phyloP scores from a whole-genome alignment of 2,329 filamentous ascomycete genomes.

The Chaetomium strumarium region DNA sequence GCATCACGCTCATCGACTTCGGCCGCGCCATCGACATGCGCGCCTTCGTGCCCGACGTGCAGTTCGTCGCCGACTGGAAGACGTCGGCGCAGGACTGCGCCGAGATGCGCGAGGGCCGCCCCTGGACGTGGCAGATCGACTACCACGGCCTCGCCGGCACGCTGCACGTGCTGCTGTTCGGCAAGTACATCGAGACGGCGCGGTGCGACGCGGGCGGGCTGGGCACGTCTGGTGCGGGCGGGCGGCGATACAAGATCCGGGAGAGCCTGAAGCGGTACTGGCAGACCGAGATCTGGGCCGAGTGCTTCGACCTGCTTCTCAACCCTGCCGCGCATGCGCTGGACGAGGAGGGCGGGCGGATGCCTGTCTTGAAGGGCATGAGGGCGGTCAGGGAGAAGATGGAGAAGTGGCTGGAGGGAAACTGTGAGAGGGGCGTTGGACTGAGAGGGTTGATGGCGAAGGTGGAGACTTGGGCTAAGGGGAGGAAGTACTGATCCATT shows the following conservation, averaged over 20 bases:
- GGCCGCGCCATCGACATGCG: conserved; percentile 92
- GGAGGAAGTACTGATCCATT: conserved; percentile 25
- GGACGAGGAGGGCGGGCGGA: conserved; percentile 55
- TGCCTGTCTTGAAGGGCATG: conserved; percentile 73
- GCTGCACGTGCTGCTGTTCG: conserved; percentile 84
- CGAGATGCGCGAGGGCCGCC: conserved; percentile 88
- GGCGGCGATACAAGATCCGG: conserved; percentile 69
- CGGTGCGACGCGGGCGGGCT: conserved; percentile 50
- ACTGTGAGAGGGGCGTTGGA: conserved; percentile 73
- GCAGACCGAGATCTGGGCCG: conserved; percentile 86
- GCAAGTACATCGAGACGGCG: conserved; percentile 85
- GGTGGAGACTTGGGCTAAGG: conserved; percentile 47
- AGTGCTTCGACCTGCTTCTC: conserved; percentile 76
- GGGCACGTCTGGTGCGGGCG: conserved; percentile 39
- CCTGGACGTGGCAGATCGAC: conserved; percentile 97
- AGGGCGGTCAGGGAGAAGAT: conserved; percentile 65
- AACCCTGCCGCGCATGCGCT: conserved; percentile 69
- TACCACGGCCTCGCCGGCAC: conserved; percentile 89
- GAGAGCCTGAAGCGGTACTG: conserved; percentile 91
- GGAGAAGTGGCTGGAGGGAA: conserved; percentile 75
- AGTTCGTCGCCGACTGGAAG: conserved; percentile 95
- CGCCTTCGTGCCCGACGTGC: conserved; percentile 67
- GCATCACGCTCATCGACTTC: conserved; percentile 87
- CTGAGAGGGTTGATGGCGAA: conserved; percentile 65
- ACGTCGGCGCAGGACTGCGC: conserved; percentile 81